Percentiles rank a stretch among this genome's conserved stretches.
Evolutionary conservation across 495 filamentous ascomycete species (phyloP).

Genomic region (Aspergillus haitiensis): DNA sequence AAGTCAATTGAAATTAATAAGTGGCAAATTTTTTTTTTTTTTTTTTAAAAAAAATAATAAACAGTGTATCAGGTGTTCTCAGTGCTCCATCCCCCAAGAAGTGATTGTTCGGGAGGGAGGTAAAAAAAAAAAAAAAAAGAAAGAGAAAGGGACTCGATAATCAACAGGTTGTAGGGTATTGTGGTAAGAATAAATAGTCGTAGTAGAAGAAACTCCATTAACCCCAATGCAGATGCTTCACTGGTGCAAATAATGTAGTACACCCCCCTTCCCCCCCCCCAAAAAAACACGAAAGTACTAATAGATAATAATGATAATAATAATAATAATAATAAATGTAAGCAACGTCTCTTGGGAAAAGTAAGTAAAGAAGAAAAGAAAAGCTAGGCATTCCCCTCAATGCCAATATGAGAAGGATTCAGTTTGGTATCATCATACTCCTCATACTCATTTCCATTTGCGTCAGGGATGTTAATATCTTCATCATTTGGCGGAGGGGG

Average conservation of each 20-base stretch:
- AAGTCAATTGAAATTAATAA: not conserved
- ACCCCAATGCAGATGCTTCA: constrained; percentile 16
- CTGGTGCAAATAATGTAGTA: constrained; percentile 9
- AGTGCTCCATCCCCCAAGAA: not conserved
- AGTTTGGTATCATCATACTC: constrained; percentile 15
- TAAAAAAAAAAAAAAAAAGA: constrained; percentile 3
- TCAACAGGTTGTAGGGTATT: not conserved
- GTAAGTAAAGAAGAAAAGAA: constrained; percentile 9
- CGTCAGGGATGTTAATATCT: constrained; percentile 3
- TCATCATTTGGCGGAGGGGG: constrained; percentile 23
- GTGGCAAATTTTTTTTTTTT: too few relatives aligned
- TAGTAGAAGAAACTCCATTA: constrained; percentile 9
- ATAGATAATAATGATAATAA: not conserved
- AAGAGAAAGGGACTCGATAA: not conserved
- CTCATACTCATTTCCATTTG: constrained; percentile 15
- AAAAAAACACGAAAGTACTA: constrained; percentile 9
- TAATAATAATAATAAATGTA: too few relatives aligned
- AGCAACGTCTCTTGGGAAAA: not conserved
- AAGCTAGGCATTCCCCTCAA: constrained; percentile 29
- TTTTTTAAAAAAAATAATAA: not conserved
- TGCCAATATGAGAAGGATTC: constrained; percentile 25
- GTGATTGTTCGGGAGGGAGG: not conserved
- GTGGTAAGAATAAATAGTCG: not conserved
- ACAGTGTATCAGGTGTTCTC: not conserved
- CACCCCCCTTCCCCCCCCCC: constrained; percentile 5